A percentile compares a stretch with the other conserved stretches of the same genome.
These are phyloP conservation scores for Russula emetica DNA, from an alignment of 768 basidiomycete genomes.

Conservation along the genomic window DNA sequence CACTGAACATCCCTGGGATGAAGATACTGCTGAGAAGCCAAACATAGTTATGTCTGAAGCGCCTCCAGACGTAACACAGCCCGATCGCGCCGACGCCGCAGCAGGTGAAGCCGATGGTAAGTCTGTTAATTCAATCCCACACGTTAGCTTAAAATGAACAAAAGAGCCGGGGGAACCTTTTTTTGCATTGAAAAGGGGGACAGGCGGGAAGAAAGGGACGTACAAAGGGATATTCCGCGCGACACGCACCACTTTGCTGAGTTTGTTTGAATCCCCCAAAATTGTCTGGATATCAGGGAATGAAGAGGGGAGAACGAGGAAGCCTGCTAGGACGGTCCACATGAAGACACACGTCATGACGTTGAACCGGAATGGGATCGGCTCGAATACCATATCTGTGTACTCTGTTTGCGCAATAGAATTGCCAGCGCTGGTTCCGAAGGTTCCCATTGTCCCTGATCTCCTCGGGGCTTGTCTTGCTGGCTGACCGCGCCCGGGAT, in stretches of 20 bases:
- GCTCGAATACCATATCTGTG: slow-evolving; percentile 17
- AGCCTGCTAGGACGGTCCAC: slow-evolving; percentile 24
- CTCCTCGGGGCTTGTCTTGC: neutral
- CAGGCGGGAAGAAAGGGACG: neutral
- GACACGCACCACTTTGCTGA: neutral
- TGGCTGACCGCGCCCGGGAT: neutral
- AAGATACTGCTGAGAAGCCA: slow-evolving; percentile 19
- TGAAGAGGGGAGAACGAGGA: slow-evolving; percentile 21
- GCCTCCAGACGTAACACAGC: slow-evolving; percentile 19
- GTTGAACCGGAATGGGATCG: slow-evolving; percentile 1
- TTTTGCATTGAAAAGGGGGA: neutral
- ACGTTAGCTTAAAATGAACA: neutral
- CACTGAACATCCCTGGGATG: slow-evolving; percentile 16
- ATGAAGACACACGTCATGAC: slow-evolving; percentile 13
- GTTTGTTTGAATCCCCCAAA: neutral
- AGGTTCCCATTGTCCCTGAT: neutral
- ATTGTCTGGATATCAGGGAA: slow-evolving; percentile 11
- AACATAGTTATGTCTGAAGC: slow-evolving; percentile 16
- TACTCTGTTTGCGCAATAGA: slow-evolving; percentile 3
- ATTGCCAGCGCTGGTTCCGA: neutral
- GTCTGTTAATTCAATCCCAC: slow-evolving; percentile 3
- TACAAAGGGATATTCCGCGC: slow-evolving; percentile 16
- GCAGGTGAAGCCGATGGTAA: slow-evolving; percentile 13
- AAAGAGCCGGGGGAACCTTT: neutral
- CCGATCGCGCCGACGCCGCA: slow-evolving; percentile 17